Percentiles rank a stretch among this genome's conserved stretches.
Evolutionary conservation across 768 basidiomycete genomes (phyloP).

Genomic region (Lyophyllum decastes): DNA sequence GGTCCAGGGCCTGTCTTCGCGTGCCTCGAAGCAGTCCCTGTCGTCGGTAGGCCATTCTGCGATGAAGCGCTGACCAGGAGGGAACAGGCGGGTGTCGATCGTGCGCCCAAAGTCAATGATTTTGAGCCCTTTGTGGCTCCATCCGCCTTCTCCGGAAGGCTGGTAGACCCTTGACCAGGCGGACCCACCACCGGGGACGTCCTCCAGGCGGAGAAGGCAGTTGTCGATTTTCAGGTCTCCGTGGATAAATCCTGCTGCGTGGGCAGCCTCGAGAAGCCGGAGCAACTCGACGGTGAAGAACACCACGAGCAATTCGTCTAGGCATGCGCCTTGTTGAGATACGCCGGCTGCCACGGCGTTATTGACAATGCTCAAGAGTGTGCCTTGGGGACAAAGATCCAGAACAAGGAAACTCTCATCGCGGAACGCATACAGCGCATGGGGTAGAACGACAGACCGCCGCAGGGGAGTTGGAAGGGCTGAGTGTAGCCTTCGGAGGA

Average conservation of each 20-base stretch:
- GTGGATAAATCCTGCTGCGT: conserved; percentile 85
- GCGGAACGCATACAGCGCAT: conserved; percentile 76
- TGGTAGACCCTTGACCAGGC: conserved; percentile 80
- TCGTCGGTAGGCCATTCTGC: conserved; percentile 90
- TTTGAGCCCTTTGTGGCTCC: conserved; percentile 85
- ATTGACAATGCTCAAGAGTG: conserved; percentile 90
- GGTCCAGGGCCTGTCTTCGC: conserved; percentile 84
- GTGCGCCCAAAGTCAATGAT: conserved; percentile 98
- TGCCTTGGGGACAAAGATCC: conserved; percentile 88
- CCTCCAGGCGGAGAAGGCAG: conserved; percentile 90
- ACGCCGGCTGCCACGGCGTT: conserved; percentile 74
- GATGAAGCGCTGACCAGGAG: conserved; percentile 74
- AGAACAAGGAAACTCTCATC: conserved; percentile 93
- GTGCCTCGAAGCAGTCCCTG: conserved; percentile 90
- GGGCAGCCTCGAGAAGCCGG: conserved; percentile 80
- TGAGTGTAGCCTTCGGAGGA: conserved; percentile 76
- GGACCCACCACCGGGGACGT: conserved; percentile 68
- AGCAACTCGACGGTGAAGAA: conserved; percentile 95
- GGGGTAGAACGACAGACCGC: conserved; percentile 73
- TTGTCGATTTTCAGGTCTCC: conserved; percentile 99
- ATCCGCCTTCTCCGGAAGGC: conserved; percentile 77
- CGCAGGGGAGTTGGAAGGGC: conserved; percentile 60
- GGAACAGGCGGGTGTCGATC: conserved; percentile 84
- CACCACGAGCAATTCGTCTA: conserved; percentile 92
- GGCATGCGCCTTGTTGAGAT: conserved; percentile 73